phyloP scores from a whole-genome alignment of 768 basidiomycete species.

The Rhizopogon vesiculosus region DNA sequence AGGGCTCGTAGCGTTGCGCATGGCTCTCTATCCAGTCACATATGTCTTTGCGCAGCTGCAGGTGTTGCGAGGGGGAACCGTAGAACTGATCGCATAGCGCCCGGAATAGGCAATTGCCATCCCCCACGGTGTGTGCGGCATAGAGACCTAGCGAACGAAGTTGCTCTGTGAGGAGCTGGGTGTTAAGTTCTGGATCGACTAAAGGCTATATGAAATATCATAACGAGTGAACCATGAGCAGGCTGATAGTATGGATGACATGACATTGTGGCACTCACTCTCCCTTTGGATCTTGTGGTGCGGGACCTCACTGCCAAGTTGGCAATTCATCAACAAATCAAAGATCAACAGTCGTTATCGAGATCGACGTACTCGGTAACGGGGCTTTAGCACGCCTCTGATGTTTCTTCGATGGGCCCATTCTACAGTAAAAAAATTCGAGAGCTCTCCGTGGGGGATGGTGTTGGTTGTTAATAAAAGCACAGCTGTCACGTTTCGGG shows the following conservation, averaged over 20 bases:
- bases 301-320: constrained; percentile 45
- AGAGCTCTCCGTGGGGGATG: constrained; percentile 22
- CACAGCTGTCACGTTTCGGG: constrained; percentile 27
- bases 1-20: constrained; percentile 73
- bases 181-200: constrained; percentile 60
- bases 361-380: constrained; percentile 35
- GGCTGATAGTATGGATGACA: constrained; percentile 11
- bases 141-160: constrained; percentile 78
- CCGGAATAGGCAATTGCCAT: constrained; percentile 93
- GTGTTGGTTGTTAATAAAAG: constrained; percentile 33
- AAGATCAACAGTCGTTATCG: constrained; percentile 1
- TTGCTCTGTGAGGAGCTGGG: constrained; percentile 63
- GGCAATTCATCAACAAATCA: constrained; percentile 16
- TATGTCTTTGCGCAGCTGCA: constrained; percentile 64
- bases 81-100: constrained; percentile 86
- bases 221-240: constrained; percentile 8
- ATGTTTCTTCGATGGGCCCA: constrained; percentile 39
- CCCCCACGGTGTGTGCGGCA: constrained; percentile 81
- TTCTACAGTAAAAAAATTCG: constrained; percentile 29
- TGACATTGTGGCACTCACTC: constrained; percentile 36
- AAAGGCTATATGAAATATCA: constrained; percentile 28
- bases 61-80: constrained; percentile 68
- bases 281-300: constrained; percentile 56
- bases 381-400: constrained; percentile 31
- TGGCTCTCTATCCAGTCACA: constrained; percentile 78